These are phyloP conservation scores for Bimuria novae-zelandiae DNA, from an alignment of 2,329 filamentous ascomycete genomes.

Conservation along the genomic window DNA sequence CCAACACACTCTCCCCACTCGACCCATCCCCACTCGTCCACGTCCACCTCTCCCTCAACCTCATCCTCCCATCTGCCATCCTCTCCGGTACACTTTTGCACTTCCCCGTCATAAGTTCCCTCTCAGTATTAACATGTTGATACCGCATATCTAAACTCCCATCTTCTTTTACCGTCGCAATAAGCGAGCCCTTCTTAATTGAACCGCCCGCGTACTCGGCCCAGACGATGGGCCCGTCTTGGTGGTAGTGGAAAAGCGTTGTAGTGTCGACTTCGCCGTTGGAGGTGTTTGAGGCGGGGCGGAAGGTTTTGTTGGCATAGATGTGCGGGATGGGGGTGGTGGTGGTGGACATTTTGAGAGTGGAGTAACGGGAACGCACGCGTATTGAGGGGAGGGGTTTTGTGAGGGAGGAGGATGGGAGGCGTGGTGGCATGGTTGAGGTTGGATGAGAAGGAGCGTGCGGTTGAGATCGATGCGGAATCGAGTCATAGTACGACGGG, in stretches of 20 bases:
- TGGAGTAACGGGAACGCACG: not conserved
- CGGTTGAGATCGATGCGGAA: not conserved
- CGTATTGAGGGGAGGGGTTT: not conserved
- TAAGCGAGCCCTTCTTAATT: not conserved
- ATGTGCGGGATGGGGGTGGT: not conserved
- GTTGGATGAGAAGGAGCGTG: not conserved
- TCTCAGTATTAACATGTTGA: constrained; percentile 6
- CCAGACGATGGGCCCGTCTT: constrained; percentile 3
- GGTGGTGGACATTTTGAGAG: not conserved
- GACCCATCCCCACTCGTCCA: constrained; percentile 4
- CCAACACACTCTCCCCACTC: constrained; percentile 5
- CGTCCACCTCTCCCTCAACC: constrained; percentile 5
- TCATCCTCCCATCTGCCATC: constrained; percentile 4
- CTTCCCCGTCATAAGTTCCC: constrained; percentile 6
- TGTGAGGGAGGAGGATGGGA: not conserved
- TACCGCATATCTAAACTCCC: constrained; percentile 7
- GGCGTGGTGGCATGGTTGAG: not conserved
- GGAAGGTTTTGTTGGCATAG: constrained; percentile 9
- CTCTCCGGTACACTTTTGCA: constrained; percentile 1
- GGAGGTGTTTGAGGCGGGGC: not conserved
- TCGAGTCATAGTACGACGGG: not conserved
- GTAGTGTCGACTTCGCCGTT: constrained; percentile 8
- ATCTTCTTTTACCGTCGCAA: constrained; percentile 3
- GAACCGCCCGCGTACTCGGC: constrained; percentile 2
- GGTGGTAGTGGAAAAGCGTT: constrained; percentile 8